A percentile compares a stretch with the other conserved stretches of the same genome.
phyloP scores from a whole-genome alignment of 2,329 filamentous ascomycete species.

The Curvularia sp. region DNA sequence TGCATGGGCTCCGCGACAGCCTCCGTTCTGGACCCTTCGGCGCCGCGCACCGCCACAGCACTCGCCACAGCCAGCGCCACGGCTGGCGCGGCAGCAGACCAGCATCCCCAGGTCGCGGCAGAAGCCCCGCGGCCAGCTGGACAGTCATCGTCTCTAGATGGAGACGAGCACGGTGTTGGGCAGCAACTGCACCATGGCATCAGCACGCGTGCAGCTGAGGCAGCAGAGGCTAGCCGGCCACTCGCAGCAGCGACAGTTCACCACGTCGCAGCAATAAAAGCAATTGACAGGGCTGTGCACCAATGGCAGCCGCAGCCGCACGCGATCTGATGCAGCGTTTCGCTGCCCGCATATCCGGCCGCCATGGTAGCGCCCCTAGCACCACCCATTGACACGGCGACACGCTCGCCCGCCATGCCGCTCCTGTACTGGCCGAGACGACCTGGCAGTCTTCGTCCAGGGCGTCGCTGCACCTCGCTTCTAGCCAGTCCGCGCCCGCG shows the following conservation, averaged over 20 bases:
- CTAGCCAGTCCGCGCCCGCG: slow-evolving; percentile 21
- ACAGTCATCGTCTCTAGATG: background rate
- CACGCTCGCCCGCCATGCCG: slow-evolving; percentile 35
- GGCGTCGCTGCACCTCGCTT: slow-evolving; percentile 27
- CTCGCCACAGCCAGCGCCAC: slow-evolving; percentile 2
- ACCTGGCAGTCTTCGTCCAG: slow-evolving; percentile 33
- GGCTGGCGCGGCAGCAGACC: slow-evolving; percentile 10
- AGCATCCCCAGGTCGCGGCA: slow-evolving; percentile 1
- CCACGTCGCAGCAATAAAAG: slow-evolving; percentile 30
- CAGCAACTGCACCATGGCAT: slow-evolving; percentile 21
- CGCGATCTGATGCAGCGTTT: slow-evolving; percentile 33
- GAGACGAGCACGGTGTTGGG: background rate
- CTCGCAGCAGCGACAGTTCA: slow-evolving; percentile 41
- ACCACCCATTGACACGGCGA: slow-evolving; percentile 41
- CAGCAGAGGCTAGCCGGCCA: slow-evolving; percentile 31
- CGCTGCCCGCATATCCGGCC: slow-evolving; percentile 46
- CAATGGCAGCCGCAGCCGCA: slow-evolving; percentile 11
- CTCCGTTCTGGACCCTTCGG: background rate
- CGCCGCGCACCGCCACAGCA: slow-evolving; percentile 11
- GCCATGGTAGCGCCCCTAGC: slow-evolving; percentile 23
- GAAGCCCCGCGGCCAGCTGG: background rate
- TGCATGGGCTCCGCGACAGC: background rate
- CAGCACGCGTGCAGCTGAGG: slow-evolving; percentile 33
- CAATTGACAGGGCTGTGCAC: slow-evolving; percentile 7
- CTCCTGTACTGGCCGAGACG: slow-evolving; percentile 30